phyloP scores from a whole-genome alignment of 2,329 filamentous ascomycete genomes.

The Colletotrichum graminicola region DNA sequence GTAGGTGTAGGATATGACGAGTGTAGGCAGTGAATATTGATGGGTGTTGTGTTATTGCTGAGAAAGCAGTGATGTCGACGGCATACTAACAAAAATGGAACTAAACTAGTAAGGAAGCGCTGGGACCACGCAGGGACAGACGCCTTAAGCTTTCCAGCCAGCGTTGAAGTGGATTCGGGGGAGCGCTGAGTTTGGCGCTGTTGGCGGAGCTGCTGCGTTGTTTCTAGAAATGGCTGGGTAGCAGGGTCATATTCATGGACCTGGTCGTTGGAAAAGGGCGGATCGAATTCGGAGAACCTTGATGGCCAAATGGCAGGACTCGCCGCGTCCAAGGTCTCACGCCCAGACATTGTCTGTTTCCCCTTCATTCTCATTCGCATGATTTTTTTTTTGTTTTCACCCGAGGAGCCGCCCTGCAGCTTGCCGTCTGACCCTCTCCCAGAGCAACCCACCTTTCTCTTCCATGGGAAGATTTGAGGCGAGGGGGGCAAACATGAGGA shows the following conservation, averaged over 20 bases:
- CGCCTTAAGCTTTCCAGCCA: conserved; percentile 36
- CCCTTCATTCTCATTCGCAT: conserved; percentile 24
- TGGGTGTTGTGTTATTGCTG: conserved; percentile 19
- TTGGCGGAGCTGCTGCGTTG: conserved; percentile 33
- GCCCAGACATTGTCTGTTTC: conserved; percentile 37
- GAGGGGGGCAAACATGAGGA: not conserved
- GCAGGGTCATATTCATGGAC: conserved; percentile 22
- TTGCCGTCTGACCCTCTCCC: conserved; percentile 32
- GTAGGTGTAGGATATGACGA: conserved; percentile 10
- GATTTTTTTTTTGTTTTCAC: not conserved
- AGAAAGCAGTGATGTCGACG: conserved; percentile 32
- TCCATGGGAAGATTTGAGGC: not conserved
- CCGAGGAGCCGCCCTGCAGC: conserved; percentile 22
- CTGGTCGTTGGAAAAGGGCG: conserved; percentile 4
- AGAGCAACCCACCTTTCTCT: conserved; percentile 19
- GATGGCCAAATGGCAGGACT: conserved; percentile 11
- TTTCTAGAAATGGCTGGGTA: conserved; percentile 27
- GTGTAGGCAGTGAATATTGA: not conserved
- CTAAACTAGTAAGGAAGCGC: conserved; percentile 8
- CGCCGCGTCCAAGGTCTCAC: conserved; percentile 25
- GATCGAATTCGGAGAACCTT: conserved; percentile 15
- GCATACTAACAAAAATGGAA: conserved; percentile 17
- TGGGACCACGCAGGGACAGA: conserved; percentile 15
- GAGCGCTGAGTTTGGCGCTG: conserved; percentile 23
- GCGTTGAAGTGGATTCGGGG: conserved; percentile 29